Evolutionary conservation across 2,329 filamentous ascomycete species (phyloP), one percentile per base, ranked within the genome.

Genomic region (Aspergillus hiratsukae): DNA sequence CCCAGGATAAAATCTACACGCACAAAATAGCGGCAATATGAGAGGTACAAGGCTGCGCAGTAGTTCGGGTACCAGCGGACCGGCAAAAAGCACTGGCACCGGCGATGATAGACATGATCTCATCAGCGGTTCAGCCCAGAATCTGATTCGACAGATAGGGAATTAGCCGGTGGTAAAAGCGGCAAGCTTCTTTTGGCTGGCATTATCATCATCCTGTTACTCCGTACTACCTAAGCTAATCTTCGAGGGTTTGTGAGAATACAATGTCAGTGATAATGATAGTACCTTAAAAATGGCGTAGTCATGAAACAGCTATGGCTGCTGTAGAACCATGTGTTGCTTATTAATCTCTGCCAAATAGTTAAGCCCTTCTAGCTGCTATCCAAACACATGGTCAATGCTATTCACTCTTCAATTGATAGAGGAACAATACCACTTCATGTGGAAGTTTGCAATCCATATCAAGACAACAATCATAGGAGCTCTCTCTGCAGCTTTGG

Each of bases 51-150:
- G 31, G 14, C 31, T 35, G 31, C 5, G 40, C 21, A 14, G 41
- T 21, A 46, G 10, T 7, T 55, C 54, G 54, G 54, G 41, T 52
- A 55, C 41, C 54, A 40, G 37, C 54, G 54, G 54, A 52, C 41
- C 40, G 29, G 27, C 53, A 29, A 51, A 17, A 19, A 19, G n/a
- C 17, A 51, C 28, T 46, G 50, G 53, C 54, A 48, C 21, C 25
- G 19, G 46, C 40, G 25, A 54, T 54, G 53, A 52, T 51, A 48
- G 58, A 57, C 50, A 61, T 61, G 57, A 59, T 59, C 57, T 55
- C 59, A 59, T 53, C 50, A 35, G 31, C 14, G 11, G 11, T 5
- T 35, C 31, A 45, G 49, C 37, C 19, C n/a, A 28, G 21, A 19
- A 14, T 35, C 11, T 37, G 1, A 61, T 61, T 61, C 54, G 57